Evolutionary conservation across 495 filamentous ascomycete genomes (phyloP), one percentile per base, ranked within the genome.

Genomic region (Thermothielavioides terrestris): DNA sequence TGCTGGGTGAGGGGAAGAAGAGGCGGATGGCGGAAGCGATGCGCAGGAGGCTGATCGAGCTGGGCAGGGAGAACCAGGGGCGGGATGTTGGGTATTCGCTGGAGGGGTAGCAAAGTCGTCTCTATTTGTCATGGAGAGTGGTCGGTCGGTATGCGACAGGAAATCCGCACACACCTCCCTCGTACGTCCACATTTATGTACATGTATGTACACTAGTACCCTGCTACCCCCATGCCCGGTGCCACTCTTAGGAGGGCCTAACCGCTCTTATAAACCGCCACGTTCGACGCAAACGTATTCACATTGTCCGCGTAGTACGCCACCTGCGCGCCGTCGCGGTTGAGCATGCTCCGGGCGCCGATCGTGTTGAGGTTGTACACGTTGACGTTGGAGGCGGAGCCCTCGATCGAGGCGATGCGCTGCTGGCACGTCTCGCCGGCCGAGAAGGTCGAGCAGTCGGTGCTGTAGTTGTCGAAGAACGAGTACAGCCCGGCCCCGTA

Each of bases 401-500:
- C 69, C 58, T 78, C 74, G 41, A 79, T 60, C 34, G 62, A 67
- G 28, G 74, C 64, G 55, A 81, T 79, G 30, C 77, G 68, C 37
- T 63, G 46, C 60, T 81, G 78, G 68, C 78, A 81, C 50, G 70
- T 70, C 62, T 77, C 68, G 9, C 68, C 68, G 1, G 68, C 68
- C 0, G 54, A 49, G 9, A 69, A 69, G 4, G 68, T 70, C 15
- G 68, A 73, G 59, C 68, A 75, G 14, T 46, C 37, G 0, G 68
- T 72, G 44, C 58, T 66, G 62, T 77, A 77, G 55, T 75, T 65
- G 54, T 81, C 77, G 71, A 89, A 89, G 70, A 89, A 89, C 30
- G 77, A 81, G 69, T 89, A 89, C 12, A 85, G 63, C 7, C 86
- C 86, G 7, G 81, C 82, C 28, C 84, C 82, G 55, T 86, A 89